Conservation (phyloP, 257 asterid species). For the Fraxinus americana region DNA sequence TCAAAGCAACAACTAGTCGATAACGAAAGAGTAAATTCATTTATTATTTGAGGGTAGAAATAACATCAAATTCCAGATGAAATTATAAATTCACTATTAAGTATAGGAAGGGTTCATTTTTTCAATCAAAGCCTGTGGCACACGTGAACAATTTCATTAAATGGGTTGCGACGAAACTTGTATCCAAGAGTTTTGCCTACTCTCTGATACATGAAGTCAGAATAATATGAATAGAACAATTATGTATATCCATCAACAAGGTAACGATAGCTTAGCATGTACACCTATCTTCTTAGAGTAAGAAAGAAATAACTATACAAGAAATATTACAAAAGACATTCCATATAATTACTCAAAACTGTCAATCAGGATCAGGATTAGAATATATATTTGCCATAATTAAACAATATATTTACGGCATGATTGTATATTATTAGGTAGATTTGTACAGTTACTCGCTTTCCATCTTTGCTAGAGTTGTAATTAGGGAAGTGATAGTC, state of each 20-base stretch:
- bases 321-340: not conserved
- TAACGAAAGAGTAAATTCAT: not conserved
- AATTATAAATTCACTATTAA: not conserved
- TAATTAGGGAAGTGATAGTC: too few relatives aligned
- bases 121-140: not conserved
- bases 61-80: not conserved
- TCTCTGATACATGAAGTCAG: not conserved
- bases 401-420: too few relatives aligned
- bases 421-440: too few relatives aligned
- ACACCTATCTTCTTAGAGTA: not conserved
- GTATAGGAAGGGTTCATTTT: not conserved
- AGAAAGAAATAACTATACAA: not conserved
- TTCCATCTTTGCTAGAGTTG: too few relatives aligned
- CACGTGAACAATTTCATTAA: not conserved
- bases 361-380: too few relatives aligned
- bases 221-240: not conserved
- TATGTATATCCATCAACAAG: not conserved
- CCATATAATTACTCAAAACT: not conserved
- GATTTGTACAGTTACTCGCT: too few relatives aligned
- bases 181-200: not conserved
- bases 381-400: too few relatives aligned
- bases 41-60: not conserved
- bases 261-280: not conserved
- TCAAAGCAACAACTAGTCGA: not conserved
- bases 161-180: not conserved